Percentiles rank a stretch among this genome's conserved stretches.
These are phyloP conservation scores for Asterochloris erici DNA, from an alignment of 139 green algal species.

Conservation along the genomic window DNA sequence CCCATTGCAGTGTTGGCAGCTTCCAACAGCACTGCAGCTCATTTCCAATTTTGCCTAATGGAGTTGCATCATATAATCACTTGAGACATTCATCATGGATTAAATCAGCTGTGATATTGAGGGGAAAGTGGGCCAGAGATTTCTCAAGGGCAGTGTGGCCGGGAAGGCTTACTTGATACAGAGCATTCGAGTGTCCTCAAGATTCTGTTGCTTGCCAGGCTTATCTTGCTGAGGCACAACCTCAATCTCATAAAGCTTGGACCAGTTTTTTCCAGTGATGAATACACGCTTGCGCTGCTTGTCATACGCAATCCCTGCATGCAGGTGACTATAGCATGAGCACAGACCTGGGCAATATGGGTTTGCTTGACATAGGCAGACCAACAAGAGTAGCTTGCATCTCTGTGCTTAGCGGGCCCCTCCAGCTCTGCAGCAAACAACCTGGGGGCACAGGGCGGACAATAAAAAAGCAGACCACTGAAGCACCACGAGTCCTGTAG, in stretches of 20 bases:
- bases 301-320: conserved; percentile 84
- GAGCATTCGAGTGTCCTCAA: conserved; percentile 5
- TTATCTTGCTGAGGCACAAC: conserved; percentile 19
- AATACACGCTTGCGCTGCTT: conserved; percentile 56
- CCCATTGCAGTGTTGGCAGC: too few species aligned
- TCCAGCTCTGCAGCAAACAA: not conserved
- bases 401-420: not conserved
- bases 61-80: not conserved
- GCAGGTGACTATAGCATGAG: too few species aligned
- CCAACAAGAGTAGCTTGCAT: not conserved
- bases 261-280: conserved; percentile 85
- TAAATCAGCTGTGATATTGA: not conserved
- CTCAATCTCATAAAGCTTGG: conserved; percentile 59
- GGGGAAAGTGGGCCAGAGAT: not conserved
- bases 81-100: not conserved
- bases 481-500: not conserved
- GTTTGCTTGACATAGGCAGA: not conserved
- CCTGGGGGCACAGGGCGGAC: not conserved
- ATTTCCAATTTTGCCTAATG: too few species aligned
- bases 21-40: too few species aligned
- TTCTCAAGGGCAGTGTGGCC: not conserved
- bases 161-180: not conserved
- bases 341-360: not conserved
- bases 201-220: not conserved
- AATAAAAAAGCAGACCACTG: not conserved